These are phyloP conservation scores for Sphagnum contortum DNA, from an alignment of 225 moss, liverwort and hornwort species.

Conservation along the genomic window DNA sequence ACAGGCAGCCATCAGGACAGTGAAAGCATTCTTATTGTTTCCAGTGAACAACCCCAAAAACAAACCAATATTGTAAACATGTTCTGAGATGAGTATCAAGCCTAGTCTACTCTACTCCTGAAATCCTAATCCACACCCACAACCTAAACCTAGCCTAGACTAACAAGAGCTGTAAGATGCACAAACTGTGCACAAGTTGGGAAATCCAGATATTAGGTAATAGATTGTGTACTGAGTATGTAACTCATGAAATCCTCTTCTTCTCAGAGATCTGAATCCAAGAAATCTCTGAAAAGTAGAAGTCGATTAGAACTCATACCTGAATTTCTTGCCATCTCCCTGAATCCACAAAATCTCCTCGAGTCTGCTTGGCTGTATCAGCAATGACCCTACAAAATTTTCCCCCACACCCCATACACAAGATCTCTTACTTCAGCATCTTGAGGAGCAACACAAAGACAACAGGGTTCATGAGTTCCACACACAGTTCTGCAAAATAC, in stretches of 20 bases:
- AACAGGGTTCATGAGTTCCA: neutral
- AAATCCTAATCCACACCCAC: neutral
- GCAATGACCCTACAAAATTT: conserved; percentile 49
- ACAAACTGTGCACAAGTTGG: too few relatives aligned
- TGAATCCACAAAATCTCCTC: conserved; percentile 42
- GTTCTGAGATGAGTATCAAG: neutral
- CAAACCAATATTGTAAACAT: neutral
- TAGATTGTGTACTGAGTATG: too few relatives aligned
- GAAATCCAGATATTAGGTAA: too few relatives aligned
- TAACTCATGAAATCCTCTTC: too few relatives aligned
- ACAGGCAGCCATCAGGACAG: neutral
- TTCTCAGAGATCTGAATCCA: too few relatives aligned
- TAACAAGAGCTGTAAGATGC: neutral
- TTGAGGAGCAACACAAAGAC: neutral
- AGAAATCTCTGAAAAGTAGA: too few relatives aligned
- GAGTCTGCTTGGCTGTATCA: conserved; percentile 59
- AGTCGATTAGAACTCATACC: conserved; percentile 15
- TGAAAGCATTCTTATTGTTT: too few relatives aligned
- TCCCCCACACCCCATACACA: neutral
- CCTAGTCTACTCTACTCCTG: too few relatives aligned
- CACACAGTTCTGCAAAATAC: too few relatives aligned
- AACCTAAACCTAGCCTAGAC: neutral
- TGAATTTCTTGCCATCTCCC: conserved; percentile 77
- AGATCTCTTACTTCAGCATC: conserved; percentile 3
- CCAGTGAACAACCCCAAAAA: neutral